These are phyloP conservation scores for Cystobasidium slooffiae DNA, from an alignment of 1,284 basidiomycete genomes.

Conservation along the genomic window DNA sequence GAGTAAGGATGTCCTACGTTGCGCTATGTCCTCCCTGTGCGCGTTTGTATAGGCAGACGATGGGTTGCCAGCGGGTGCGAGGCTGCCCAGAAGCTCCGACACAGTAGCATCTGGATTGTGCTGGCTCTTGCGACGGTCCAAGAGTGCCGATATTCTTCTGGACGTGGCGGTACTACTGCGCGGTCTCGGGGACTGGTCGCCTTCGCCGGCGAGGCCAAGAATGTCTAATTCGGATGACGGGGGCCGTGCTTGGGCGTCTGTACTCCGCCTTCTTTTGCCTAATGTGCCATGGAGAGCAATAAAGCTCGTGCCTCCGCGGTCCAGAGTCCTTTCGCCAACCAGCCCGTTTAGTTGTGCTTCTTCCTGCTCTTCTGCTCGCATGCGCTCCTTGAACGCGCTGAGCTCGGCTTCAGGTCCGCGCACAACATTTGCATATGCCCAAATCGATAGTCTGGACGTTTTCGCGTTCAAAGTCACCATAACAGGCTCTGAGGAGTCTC, in stretches of 20 bases:
- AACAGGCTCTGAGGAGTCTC: conserved; percentile 26
- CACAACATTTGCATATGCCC: conserved; percentile 36
- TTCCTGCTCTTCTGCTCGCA: neutral
- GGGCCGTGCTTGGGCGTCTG: conserved; percentile 1
- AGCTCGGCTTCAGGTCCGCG: neutral
- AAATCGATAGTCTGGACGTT: conserved; percentile 39
- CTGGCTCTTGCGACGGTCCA: conserved; percentile 21
- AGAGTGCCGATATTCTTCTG: conserved; percentile 19
- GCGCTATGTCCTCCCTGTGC: neutral
- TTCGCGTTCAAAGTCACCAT: conserved; percentile 32
- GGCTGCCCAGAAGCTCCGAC: conserved; percentile 10
- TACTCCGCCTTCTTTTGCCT: conserved; percentile 37
- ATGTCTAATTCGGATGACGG: conserved; percentile 27
- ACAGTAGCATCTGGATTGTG: conserved; percentile 28
- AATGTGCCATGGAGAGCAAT: neutral
- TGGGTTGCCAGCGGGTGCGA: conserved; percentile 1
- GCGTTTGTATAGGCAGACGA: neutral
- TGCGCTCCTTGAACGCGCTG: neutral
- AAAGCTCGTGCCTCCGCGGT: neutral
- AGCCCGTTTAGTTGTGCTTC: neutral
- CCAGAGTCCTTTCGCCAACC: neutral
- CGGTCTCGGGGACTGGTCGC: neutral
- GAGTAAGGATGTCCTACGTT: neutral
- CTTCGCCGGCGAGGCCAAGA: neutral
- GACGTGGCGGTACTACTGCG: neutral